phyloP scores from a whole-genome alignment of 2,329 filamentous ascomycete species.

The Teratosphaeria zuluensis region DNA sequence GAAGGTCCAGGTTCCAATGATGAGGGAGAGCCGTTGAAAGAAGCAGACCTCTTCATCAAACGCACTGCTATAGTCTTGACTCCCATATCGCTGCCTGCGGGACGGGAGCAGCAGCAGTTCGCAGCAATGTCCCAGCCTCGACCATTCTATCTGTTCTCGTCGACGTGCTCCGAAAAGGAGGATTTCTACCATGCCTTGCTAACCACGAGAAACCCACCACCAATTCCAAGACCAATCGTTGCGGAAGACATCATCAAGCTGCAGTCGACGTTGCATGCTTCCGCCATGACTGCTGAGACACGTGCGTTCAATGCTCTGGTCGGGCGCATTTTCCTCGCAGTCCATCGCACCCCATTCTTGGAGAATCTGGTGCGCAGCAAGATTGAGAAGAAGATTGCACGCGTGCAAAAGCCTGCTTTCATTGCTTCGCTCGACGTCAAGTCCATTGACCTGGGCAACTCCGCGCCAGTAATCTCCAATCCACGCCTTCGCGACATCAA shows the following conservation, averaged over 20 bases:
- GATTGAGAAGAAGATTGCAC: constrained; percentile 90
- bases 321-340: constrained; percentile 74
- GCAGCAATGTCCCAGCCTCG: constrained; percentile 39
- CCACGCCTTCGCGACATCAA: constrained; percentile 80
- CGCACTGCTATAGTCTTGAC: constrained; percentile 36
- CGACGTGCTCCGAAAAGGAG: constrained; percentile 93
- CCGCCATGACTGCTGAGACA: constrained; percentile 70
- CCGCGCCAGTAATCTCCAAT: constrained; percentile 81
- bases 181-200: constrained; percentile 95
- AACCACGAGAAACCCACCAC: constrained; percentile 57
- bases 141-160: constrained; percentile 88
- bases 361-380: constrained; percentile 73
- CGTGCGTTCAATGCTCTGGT: constrained; percentile 90
- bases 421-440: constrained; percentile 76
- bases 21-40: constrained; percentile 58
- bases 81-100: constrained; percentile 8
- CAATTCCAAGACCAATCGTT: constrained; percentile 66
- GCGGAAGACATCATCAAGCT: constrained; percentile 79
- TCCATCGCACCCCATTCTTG: constrained; percentile 76
- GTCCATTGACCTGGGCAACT: constrained; percentile 75
- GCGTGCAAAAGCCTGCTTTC: constrained; percentile 85
- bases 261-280: constrained; percentile 82
- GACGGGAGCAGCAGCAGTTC: constrained; percentile 5
- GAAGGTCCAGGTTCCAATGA: constrained; percentile 43
- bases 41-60: constrained; percentile 94